Evolutionary conservation across 2,329 filamentous ascomycete species (phyloP), one percentile per base, ranked within the genome.

Genomic region (Cladosporium sp.): DNA sequence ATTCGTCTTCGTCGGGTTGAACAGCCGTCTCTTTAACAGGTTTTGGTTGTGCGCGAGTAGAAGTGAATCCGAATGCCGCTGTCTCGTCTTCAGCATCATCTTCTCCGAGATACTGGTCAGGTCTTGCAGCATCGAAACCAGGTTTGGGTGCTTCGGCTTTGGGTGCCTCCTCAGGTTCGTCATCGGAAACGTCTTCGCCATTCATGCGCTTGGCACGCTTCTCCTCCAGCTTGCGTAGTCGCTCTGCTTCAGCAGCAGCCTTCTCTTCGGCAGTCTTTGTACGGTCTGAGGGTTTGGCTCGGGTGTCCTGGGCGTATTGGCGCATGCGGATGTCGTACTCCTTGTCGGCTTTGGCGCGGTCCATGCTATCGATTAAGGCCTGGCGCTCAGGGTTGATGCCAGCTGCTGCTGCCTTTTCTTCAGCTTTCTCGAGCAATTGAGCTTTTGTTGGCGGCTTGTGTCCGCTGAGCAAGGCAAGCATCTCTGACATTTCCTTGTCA

Each of bases 1-100:
- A 97, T 66, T 97, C 91, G 67, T 97, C 93, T 70, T 97, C 93
- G 66, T 97, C 93, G 64, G 96, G 92, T 36, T 96, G 87, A 5
- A 86, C 89, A 17, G 92, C 67, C 22, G 79, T 75, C 65, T 57
- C 69, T 61, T 63, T 71, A 65, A 69, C 71, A 69, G 25, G 68
- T 67, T 66, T 65, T 2, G 63, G 60, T 14, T 55, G 60, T 45
- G 69, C 73, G 59, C 88, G 82, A 11, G 82, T 79, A 3, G 81
- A 82, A 7, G 84, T 85, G n/a, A 88, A 74, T 1, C 85, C 85
- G 68, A 87, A 88, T 51, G 80, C 78, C 51, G 78, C 81, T 14
- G 84, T 84, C 68, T 88, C 84, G 60, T 86, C 82, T 11, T 69
- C 69, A 9, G 75, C 67, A 2, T 74, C 73, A 34, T 66, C 59